phyloP scores from a whole-genome alignment of 768 basidiomycete species.

The Termitomyces titanicus region DNA sequence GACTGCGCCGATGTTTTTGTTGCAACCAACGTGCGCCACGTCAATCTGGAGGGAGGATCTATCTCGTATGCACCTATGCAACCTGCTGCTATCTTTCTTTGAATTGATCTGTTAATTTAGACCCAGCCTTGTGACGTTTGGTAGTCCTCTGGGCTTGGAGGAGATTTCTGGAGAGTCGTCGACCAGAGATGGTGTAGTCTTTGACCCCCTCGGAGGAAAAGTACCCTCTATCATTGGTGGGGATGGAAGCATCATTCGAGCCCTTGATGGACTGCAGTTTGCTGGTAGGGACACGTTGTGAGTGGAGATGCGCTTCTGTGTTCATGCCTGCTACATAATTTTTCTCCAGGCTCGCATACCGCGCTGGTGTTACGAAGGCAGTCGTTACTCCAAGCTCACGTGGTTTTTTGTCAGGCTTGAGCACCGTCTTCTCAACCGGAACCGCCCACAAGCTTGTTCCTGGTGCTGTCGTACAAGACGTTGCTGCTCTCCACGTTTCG shows the following conservation, averaged over 20 bases:
- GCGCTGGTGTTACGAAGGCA: conserved; percentile 55
- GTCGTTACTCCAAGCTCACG: conserved; percentile 54
- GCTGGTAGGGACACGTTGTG: conserved; percentile 67
- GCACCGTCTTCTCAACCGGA: conserved; percentile 60
- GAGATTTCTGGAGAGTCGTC: conserved; percentile 66
- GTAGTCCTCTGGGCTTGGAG: conserved; percentile 65
- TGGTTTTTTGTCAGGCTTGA: conserved; percentile 62
- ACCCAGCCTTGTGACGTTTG: conserved; percentile 67
- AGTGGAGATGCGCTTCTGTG: conserved; percentile 22
- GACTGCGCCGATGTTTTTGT: conserved; percentile 7
- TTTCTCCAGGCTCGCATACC: conserved; percentile 56
- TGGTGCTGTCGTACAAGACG: conserved; percentile 61
- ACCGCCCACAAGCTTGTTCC: conserved; percentile 57
- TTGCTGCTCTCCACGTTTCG: conserved; percentile 63
- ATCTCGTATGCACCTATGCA: conserved; percentile 30
- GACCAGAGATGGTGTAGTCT: conserved; percentile 64
- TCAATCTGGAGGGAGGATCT: conserved; percentile 71
- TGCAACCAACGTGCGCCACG: conserved; percentile 20
- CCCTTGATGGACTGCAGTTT: conserved; percentile 68
- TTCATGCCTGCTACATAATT: neutral
- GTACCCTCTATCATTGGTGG: conserved; percentile 53
- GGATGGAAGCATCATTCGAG: conserved; percentile 46
- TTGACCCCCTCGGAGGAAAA: conserved; percentile 44
- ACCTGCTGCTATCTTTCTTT: neutral
- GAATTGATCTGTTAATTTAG: conserved; percentile 1